A percentile compares a stretch with the other conserved stretches of the same genome.
Evolutionary conservation across 2,329 filamentous ascomycete species (phyloP).

Genomic region (Epichloe sibirici): DNA sequence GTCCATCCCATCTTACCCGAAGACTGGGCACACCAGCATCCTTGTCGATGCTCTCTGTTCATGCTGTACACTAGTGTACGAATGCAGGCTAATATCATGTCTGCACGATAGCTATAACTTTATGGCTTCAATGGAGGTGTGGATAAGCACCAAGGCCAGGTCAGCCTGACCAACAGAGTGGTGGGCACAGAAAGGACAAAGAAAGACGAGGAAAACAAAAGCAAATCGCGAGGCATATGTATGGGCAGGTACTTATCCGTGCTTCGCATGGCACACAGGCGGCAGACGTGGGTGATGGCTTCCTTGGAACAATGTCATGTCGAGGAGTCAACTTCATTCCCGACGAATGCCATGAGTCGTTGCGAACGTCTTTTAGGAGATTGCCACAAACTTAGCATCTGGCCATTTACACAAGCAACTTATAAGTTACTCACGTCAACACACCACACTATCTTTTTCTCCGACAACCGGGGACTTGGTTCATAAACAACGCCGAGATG

Average conservation of each 20-base stretch:
- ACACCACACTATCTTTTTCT: background rate
- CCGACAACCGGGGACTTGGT: background rate
- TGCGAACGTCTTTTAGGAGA: background rate
- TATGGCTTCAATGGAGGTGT: background rate
- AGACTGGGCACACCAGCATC: background rate
- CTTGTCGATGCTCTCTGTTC: background rate
- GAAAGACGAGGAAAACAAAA: background rate
- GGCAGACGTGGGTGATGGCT: background rate
- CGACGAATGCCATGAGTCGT: background rate
- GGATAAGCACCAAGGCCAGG: slow-evolving; percentile 1
- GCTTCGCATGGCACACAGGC: too few relatives aligned
- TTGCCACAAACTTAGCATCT: background rate
- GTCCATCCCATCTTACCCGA: background rate
- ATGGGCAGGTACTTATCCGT: too few relatives aligned
- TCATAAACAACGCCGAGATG: background rate
- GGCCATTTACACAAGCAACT: background rate
- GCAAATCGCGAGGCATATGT: background rate
- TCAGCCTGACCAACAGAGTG: background rate
- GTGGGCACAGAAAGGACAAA: background rate
- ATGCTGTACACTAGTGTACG: background rate
- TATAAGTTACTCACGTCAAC: background rate
- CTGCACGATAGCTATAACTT: background rate
- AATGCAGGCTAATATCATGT: background rate
- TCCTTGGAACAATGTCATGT: background rate
- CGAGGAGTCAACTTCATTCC: background rate